phyloP scores from a whole-genome alignment of 257 asterid genomes.

The Solanum microdontum region DNA sequence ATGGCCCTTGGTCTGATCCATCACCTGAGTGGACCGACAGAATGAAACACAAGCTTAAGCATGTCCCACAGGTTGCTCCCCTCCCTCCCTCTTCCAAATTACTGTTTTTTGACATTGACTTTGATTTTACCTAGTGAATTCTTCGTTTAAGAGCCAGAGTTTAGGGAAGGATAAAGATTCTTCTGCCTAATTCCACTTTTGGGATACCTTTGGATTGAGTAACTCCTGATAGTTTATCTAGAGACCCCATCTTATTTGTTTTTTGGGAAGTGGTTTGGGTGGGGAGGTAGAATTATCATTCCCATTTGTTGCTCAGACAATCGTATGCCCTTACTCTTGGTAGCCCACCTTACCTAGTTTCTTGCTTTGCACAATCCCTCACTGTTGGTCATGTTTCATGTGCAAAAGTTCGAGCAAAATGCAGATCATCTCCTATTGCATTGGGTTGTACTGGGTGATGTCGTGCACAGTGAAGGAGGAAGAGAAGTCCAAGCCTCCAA shows the following conservation, averaged over 20 bases:
- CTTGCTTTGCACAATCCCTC: not conserved
- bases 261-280: not conserved
- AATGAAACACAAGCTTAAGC: conserved; percentile 97
- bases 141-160: not conserved
- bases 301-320: not conserved
- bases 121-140: not conserved
- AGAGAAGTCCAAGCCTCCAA: not conserved
- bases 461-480: not conserved
- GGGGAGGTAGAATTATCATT: not conserved
- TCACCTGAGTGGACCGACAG: conserved; percentile 98
- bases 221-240: not conserved
- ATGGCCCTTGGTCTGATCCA: conserved; percentile 98
- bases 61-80: conserved; percentile 57
- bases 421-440: not conserved
- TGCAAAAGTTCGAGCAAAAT: not conserved
- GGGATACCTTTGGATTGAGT: not conserved
- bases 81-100: not conserved
- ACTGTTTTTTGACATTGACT: not conserved
- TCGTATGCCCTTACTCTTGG: not conserved
- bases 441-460: not conserved
- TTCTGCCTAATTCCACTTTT: not conserved
- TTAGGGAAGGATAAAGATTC: not conserved
- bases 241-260: not conserved
- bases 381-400: not conserved
- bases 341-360: not conserved